phyloP scores from a whole-genome alignment of 148 eudicot genomes.

The Arbutus unedo region DNA sequence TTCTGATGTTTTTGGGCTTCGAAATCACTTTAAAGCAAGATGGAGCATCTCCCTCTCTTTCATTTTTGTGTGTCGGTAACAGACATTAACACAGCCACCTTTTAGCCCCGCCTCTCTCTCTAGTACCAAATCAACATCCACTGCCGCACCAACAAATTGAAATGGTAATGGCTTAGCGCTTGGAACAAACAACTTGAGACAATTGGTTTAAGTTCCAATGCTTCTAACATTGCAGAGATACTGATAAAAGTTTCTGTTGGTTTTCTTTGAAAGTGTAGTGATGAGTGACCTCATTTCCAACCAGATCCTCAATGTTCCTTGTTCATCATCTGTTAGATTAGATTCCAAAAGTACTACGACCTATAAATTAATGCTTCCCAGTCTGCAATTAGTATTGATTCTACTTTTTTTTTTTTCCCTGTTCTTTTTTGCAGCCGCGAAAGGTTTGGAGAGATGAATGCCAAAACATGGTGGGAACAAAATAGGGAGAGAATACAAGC shows the following conservation, averaged over 20 bases:
- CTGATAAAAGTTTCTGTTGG: background rate
- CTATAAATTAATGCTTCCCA: background rate
- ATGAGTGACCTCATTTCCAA: background rate
- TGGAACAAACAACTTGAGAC: background rate
- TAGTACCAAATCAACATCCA: background rate
- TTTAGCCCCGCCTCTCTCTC: background rate
- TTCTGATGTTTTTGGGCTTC: background rate
- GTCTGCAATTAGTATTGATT: background rate
- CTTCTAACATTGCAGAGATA: background rate
- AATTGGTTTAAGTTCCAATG: background rate
- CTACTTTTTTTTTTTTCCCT: background rate
- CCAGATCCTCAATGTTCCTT: background rate
- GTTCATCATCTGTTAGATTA: background rate
- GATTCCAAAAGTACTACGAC: background rate
- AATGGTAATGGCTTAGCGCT: background rate
- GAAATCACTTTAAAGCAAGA: background rate
- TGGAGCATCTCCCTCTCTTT: background rate
- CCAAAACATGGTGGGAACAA: conserved; percentile 36
- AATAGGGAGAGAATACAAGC: conserved; percentile 49
- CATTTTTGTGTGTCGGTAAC: background rate
- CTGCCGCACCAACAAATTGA: background rate
- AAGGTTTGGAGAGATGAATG: conserved; percentile 27
- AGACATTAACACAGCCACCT: background rate
- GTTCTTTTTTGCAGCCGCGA: conserved; percentile 22
- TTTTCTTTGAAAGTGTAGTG: background rate